Base-by-base conservation (phyloP, 164 flowering plant species). In the Stephania japonica region DNA sequence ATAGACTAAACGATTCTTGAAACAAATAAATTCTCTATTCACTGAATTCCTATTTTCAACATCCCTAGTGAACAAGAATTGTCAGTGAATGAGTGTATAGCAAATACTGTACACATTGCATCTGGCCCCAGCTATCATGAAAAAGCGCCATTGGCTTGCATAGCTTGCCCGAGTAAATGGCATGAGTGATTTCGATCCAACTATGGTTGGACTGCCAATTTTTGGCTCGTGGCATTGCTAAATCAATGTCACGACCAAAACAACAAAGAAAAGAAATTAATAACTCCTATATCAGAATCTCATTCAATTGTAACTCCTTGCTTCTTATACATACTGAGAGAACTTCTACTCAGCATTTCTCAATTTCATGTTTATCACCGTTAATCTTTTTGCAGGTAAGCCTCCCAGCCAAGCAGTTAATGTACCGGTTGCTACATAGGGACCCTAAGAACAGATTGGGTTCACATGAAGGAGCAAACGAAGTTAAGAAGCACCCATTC, bases 381-480 rank as follows among this genome's bases (percentile, higher is more conserved):
- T 47, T 47, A 13, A 8, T 47, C 64, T 59, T 59, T 67, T 21
- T 88, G 79, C 93, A 94, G 99, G 94, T 82, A 70, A 90, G 94
- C 75, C 84, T 95, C 69, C 84, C 81, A 8, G 89, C 78, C 56
- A 96, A 85, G 86, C 97, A 92, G 80, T 72, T 96, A 66, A 90
- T 96, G 78, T 89, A 87, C 76, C 73, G 89, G 56, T 76, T 96
- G 84, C 76, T 96, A 79, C 91, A 90, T 59, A 86, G 89, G 71
- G 97, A 91, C 80, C 97, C 97, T 23, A 85, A 81, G 71, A 87
- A 83, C 76, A 86, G 99, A 78, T 80, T 96, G 85, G 94, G 95
- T 19, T 83, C 95, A 1, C 83, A 65, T 21, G 94, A 90, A 87
- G 99, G 99, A 65, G 97, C 99, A n/a, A 88, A 86, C 73, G 99